Base-by-base conservation (phyloP, 2,329 filamentous ascomycete genomes). In the Penicillium sp. region DNA sequence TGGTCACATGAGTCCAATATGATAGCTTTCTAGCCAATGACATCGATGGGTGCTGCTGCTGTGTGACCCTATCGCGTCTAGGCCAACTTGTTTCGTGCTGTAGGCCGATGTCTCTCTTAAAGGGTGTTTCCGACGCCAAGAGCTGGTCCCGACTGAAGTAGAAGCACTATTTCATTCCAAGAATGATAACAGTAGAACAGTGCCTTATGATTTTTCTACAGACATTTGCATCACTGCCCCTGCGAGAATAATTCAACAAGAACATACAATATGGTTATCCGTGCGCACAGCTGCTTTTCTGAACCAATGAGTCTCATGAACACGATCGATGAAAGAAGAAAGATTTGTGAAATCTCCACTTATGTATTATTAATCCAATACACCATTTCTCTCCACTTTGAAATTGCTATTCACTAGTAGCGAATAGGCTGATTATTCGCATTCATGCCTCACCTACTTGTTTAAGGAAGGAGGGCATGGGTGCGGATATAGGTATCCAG, bases 221-320 rank as follows among this genome's bases (percentile, higher is more conserved):
- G 19, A 19, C 19, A 19, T 19, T 19, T 19, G 19, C 19, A 19
- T 19, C 19, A 25, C 14, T 23, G 23, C 43, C 58, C 10, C 60
- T 51, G 39, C 59, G 59, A 13, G 49, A 59, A 29, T 19, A 51
- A 13, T 67, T 69, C 23, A 45, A 62, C 14, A n/a, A 51, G 16
- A 52, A 31, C 14, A 37, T 72, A 3, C 62, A 70, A 50, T 4
- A 61, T 51, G 49, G 26, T 14, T 51, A 27, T 26, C 49, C 14
- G 10, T 43, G 21, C 29, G 13, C 16, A 39, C n/a, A 8, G 49
- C 37, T 19, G 7, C 7, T 37, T 37, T 10, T 37, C 8, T 19
- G 33, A 37, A 11, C 7, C 10, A 37, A 37, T 37, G n/a, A 37
- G 35, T 33, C 5, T 33, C 5, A 33, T 33, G n/a, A 7, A 19